Base-by-base conservation (phyloP, 108 stramenopile genomes). In the Thalassiosira profunda region DNA sequence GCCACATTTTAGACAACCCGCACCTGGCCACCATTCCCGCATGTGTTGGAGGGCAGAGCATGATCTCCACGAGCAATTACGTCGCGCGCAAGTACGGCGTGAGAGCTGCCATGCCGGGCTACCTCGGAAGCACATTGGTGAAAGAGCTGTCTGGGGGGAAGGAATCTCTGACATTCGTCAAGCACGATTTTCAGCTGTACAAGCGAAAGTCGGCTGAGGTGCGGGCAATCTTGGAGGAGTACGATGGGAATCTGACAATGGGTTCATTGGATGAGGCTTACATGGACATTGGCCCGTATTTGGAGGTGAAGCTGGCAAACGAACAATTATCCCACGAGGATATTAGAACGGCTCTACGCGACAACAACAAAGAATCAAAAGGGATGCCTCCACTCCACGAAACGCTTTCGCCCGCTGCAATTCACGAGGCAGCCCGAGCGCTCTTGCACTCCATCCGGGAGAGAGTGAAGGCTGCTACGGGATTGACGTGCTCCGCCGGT, bases 21-120 rank as follows among this genome's bases (percentile, higher is more conserved):
- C 79, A 92, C n/a, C 82, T 99, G n/a, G 57, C 68, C 4, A 65
- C 88, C 48, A 72, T 86, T 35, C 99, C 99, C 1, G 85, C 94
- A 7, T 95, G 92, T 12, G 97, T 99, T 8, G 99, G 99, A 0
- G 77, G 79, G 15, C 21, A 35, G 0, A 26, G 30, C 26, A 97
- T 99, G 96, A 94, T 99, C 34, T 65, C 72, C 14, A 99, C 99
- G 2, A 78, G 93, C 46, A 98, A 98, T 74, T 99, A 99, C 61
- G 72, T 67, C 6, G 99, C 99, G 1, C 47, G 99, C 10, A 70
- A 83, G 35, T 98, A 88, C 65, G 98, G 98, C 24, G 99, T 99
- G 17, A 84, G 99, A 1, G 85, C 89, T n/a, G 99, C 98, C 14
- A 98, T 99, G 99, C 97, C 98, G 0, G 97, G 97, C 14, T 98